phyloP scores from a whole-genome alignment of 108 stramenopile species.

The Nitzschia putrida region DNA sequence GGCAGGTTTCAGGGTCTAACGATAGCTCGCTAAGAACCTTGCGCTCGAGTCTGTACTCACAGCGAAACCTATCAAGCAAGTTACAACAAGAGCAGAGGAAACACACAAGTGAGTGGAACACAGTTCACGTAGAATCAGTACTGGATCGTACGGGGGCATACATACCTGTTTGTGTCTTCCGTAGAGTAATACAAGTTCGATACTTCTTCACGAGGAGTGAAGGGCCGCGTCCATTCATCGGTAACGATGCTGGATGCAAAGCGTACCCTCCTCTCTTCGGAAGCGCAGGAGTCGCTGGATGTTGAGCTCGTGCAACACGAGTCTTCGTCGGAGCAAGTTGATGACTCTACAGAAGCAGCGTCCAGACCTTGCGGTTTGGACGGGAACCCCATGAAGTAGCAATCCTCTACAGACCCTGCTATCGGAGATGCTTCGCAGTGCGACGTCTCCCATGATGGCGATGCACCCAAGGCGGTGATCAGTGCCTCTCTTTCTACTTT shows the following conservation, averaged over 20 bases:
- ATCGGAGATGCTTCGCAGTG: constrained; percentile 17
- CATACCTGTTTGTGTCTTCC: constrained; percentile 74
- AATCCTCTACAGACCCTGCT: constrained; percentile 27
- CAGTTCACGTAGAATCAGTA: constrained; percentile 27
- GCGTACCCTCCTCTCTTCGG: constrained; percentile 56
- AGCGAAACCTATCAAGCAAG: constrained; percentile 59
- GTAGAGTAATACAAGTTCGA: constrained; percentile 62
- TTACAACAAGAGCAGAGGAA: too few species aligned
- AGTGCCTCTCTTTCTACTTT: constrained; percentile 75
- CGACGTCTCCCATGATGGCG: constrained; percentile 35
- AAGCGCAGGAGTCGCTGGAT: constrained; percentile 31
- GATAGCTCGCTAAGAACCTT: constrained; percentile 52
- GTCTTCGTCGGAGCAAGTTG: constrained; percentile 29
- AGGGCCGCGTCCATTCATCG: constrained; percentile 66
- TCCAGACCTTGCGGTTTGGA: constrained; percentile 18
- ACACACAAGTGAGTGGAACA: too few species aligned
- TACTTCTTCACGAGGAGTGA: constrained; percentile 51
- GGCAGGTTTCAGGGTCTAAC: constrained; percentile 39
- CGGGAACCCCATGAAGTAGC: constrained; percentile 32
- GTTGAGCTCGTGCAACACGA: constrained; percentile 60
- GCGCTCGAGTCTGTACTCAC: constrained; percentile 78
- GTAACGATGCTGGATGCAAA: constrained; percentile 70
- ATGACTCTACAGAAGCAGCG: constrained; percentile 4
- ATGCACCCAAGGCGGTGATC: constrained; percentile 41
- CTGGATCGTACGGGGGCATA: constrained; percentile 6